A percentile compares a stretch with the other conserved stretches of the same genome.
Evolutionary conservation across 2,329 filamentous ascomycete species (phyloP).

Genomic region (Penicillium brevicompactum): DNA sequence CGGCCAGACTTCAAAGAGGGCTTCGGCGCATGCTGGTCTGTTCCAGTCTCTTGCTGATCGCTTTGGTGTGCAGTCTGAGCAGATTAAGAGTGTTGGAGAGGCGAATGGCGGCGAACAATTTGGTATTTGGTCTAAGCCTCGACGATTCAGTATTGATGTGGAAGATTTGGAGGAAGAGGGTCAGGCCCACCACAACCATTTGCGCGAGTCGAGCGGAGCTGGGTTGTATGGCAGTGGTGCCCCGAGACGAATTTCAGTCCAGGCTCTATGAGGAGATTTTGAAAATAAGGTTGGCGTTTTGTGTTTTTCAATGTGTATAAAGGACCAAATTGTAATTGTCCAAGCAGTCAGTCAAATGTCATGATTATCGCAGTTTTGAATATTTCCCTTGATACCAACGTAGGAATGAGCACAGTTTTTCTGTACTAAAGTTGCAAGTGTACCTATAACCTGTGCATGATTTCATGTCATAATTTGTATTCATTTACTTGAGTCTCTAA

Average conservation of each 20-base stretch:
- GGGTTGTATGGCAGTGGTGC: slow-evolving; percentile 29
- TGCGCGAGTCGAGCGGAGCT: slow-evolving; percentile 33
- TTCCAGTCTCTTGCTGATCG: slow-evolving; percentile 30
- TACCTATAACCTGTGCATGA: background rate
- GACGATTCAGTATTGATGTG: slow-evolving; percentile 37
- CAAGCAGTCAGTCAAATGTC: background rate
- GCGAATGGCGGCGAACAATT: slow-evolving; percentile 26
- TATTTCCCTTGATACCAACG: background rate
- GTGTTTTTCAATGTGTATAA: slow-evolving; percentile 1
- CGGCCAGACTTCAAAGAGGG: slow-evolving; percentile 13
- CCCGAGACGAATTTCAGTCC: slow-evolving; percentile 26
- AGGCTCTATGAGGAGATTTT: slow-evolving; percentile 17
- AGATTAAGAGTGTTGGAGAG: slow-evolving; percentile 23
- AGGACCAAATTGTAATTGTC: slow-evolving; percentile 8
- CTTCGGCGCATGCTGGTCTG: slow-evolving; percentile 27
- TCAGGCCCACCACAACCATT: slow-evolving; percentile 31
- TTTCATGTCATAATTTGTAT: background rate
- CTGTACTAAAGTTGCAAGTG: background rate
- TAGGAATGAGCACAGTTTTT: background rate
- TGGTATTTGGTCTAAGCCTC: slow-evolving; percentile 35
- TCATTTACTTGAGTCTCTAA: background rate
- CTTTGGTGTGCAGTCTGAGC: slow-evolving; percentile 28
- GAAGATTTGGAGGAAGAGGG: slow-evolving; percentile 30
- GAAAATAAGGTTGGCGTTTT: slow-evolving; percentile 6
- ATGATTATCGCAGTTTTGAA: background rate